These are phyloP conservation scores for Selaginella moellendorffii DNA, from an alignment of 75 land plant genomes.

Conservation along the genomic window DNA sequence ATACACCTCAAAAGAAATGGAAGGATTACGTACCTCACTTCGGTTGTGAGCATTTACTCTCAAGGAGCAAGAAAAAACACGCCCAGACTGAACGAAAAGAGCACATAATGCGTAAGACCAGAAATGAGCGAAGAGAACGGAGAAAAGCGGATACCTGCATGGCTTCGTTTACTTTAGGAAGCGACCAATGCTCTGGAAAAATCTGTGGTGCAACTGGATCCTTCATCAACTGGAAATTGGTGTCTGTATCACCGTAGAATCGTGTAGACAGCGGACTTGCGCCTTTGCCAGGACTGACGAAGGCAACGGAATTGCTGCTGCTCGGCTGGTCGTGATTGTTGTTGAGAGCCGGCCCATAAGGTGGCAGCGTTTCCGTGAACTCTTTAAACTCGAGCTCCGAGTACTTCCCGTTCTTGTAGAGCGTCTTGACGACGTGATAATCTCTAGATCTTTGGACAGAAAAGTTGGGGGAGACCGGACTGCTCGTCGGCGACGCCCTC, in stretches of 20 bases:
- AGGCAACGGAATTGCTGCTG: too few relatives aligned
- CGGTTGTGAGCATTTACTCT: conserved; percentile 23
- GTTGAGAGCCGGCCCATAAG: not conserved
- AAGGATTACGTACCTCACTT: conserved; percentile 12
- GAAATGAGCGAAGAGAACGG: not conserved
- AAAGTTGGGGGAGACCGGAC: not conserved
- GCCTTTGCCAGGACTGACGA: not conserved
- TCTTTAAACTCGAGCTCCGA: not conserved
- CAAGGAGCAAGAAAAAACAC: conserved; percentile 7
- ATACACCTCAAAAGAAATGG: conserved; percentile 8
- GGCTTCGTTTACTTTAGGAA: conserved; percentile 12
- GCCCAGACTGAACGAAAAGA: conserved; percentile 17
- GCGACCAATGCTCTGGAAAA: conserved; percentile 16
- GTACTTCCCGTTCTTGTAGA: not conserved
- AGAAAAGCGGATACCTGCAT: conserved; percentile 9
- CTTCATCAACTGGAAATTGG: not conserved
- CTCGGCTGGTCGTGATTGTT: not conserved
- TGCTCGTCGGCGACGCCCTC: not conserved
- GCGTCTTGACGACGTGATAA: not conserved
- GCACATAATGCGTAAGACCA: not conserved
- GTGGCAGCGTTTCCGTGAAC: not conserved
- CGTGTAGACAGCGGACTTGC: too few relatives aligned
- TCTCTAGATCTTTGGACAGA: too few relatives aligned
- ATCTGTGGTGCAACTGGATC: not conserved
- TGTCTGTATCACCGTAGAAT: too few relatives aligned